A percentile compares a stretch with the other conserved stretches of the same genome.
Conservation (phyloP, 1,139 yeast species). For the Suhomyces wounanorum region DNA sequence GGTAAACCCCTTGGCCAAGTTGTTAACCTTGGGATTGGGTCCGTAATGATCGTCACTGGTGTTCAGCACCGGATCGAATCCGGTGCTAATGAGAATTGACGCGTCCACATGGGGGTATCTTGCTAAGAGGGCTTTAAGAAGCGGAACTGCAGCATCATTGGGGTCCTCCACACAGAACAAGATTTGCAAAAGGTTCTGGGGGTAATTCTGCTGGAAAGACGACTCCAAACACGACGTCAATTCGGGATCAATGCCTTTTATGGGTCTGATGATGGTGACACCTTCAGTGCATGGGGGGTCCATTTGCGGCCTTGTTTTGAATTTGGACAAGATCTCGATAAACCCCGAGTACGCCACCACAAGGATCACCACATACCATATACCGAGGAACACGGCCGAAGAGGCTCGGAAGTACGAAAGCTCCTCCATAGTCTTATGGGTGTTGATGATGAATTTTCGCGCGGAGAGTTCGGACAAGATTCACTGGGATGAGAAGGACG, state of each 20-base stretch:
- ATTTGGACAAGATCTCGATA: constrained; percentile 43
- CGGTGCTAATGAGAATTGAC: constrained; percentile 50
- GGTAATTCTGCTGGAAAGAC: constrained; percentile 70
- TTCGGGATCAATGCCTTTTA: constrained; percentile 83
- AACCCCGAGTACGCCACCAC: constrained; percentile 50
- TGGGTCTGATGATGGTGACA: constrained; percentile 79
- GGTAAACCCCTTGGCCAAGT: constrained; percentile 74
- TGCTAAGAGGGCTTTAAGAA: constrained; percentile 51
- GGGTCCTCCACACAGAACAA: constrained; percentile 72
- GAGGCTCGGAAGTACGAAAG: constrained; percentile 12
- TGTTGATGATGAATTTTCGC: constrained; percentile 5
- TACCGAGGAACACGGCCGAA: constrained; percentile 24
- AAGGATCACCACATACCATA: constrained; percentile 50
- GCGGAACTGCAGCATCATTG: constrained; percentile 64
- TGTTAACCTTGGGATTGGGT: constrained; percentile 89
- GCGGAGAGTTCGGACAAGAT: background rate
- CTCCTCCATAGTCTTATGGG: constrained; percentile 1
- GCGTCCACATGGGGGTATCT: constrained; percentile 64
- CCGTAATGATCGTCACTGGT: constrained; percentile 56
- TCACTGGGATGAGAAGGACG: background rate
- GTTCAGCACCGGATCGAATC: constrained; percentile 7
- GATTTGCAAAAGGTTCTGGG: constrained; percentile 59
- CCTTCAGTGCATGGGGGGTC: constrained; percentile 67
- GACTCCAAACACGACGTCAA: constrained; percentile 67
- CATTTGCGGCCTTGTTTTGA: constrained; percentile 27